Evolutionary conservation across 805 yeast species (phyloP), one percentile per base, ranked within the genome.

Genomic region (Wickerhamiella lipophila): DNA sequence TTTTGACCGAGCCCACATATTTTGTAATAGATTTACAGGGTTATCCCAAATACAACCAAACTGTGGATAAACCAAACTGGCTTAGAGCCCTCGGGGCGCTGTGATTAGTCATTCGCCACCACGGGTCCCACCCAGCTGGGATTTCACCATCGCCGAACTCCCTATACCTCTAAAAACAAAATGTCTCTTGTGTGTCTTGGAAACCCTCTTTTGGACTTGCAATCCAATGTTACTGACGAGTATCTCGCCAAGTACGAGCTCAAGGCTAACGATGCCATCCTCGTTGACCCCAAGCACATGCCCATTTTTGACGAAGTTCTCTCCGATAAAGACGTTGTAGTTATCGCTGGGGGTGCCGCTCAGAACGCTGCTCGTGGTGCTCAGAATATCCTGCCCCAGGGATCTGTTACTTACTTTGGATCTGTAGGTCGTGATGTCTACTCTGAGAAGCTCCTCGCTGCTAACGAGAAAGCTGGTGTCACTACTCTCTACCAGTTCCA

Each of bases 351-450:
- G 59, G 99, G 99, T 66, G 99, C 99, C 60, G 98, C 96, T 53
- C 99, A 92, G 72, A 92, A 92, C 74, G 78, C 97, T 55, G 96
- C 97, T 51, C 80, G 99, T 70, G 99, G 95, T 63, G 97, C 97
- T 46, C 96, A 89, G 64, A 89, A 85, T 70, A 68, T 86, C 50
- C 75, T 92, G 46, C 96, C 96, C 52, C 67, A 71, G 42, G 67
- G 78, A 58, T 78, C 89, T 27, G 97, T 92, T 50, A 82, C 81
- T 48, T 92, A 92, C 74, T 85, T 89, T 64, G 99, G 99, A 49
- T 81, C 95, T 46, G 97, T 89, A 53, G 98, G 98, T 63, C 76
- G 83, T 58, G 99, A 92, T 68, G 75, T 79, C 58, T 89, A 81
- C 68, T 79, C 92, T 52, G 86, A 81, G 53, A 77, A 79, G 66